These are phyloP conservation scores for Dalbergia oliveri DNA, from an alignment of 306 rosid genomes.

Conservation along the genomic window DNA sequence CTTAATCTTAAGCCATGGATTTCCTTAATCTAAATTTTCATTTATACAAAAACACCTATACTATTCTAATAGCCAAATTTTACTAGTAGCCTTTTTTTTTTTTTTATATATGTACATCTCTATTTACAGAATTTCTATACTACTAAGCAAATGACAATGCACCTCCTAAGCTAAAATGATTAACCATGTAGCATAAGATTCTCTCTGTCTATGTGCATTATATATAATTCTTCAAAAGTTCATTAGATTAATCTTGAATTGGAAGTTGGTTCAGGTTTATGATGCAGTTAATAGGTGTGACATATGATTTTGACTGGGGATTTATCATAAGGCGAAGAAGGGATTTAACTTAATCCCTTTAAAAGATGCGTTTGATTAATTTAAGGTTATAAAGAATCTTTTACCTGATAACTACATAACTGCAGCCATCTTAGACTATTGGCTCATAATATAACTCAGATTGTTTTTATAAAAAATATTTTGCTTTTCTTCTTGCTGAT, in stretches of 20 bases:
- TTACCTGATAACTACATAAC: slow-evolving; percentile 37
- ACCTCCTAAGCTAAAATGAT: slow-evolving; percentile 39
- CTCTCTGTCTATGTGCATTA: slow-evolving; percentile 3
- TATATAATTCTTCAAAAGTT: slow-evolving; percentile 13
- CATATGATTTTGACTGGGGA: slow-evolving; percentile 26
- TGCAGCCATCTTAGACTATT: slow-evolving; percentile 41
- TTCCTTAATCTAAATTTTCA: no score
- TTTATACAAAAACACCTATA: no score
- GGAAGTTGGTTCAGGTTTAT: slow-evolving; percentile 44
- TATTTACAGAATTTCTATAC: not conserved
- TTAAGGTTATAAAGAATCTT: slow-evolving; percentile 44
- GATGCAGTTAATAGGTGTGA: slow-evolving; percentile 39
- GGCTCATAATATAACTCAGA: not conserved
- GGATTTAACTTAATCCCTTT: slow-evolving; percentile 6
- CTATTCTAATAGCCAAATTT: no score
- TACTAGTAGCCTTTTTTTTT: not conserved
- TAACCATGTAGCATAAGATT: slow-evolving; percentile 40
- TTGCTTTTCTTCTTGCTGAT: slow-evolving; percentile 28
- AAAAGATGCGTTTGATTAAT: slow-evolving; percentile 2
- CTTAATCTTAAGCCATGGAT: no score
- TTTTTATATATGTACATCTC: not conserved
- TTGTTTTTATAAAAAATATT: not conserved
- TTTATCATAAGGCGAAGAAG: slow-evolving; percentile 41
- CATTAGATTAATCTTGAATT: slow-evolving; percentile 24
- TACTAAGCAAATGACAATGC: slow-evolving; percentile 29